Evolutionary conservation across 805 yeast genomes (phyloP).

Genomic region (Saccharomycopsis sp.): DNA sequence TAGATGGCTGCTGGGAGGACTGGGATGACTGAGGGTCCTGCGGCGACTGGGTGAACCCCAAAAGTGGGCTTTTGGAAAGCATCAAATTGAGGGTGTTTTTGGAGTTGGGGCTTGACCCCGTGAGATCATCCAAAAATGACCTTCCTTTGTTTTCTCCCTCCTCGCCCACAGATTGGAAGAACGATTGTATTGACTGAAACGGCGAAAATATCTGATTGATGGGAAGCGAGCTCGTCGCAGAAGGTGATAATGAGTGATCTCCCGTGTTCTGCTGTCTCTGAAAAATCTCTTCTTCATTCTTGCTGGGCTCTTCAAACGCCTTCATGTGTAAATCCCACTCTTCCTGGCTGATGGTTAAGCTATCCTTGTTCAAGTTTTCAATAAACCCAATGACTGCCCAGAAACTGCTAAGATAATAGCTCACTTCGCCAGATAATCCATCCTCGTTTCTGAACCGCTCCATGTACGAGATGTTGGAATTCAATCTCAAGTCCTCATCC

Average conservation of each 20-base stretch:
- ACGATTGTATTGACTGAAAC: conserved; percentile 18
- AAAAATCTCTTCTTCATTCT: conserved; percentile 7
- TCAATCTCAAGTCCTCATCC: conserved; percentile 29
- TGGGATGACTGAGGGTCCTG: no score
- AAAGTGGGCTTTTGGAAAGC: no score
- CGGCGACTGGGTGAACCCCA: no score
- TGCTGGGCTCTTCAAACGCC: conserved; percentile 27
- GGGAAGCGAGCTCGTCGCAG: conserved; percentile 1
- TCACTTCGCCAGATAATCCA: conserved; percentile 77
- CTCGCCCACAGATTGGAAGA: conserved; percentile 10
- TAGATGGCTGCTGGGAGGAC: no score
- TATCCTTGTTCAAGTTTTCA: conserved; percentile 45
- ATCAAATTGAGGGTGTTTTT: no score
- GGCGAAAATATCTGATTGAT: conserved; percentile 16
- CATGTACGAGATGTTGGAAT: conserved; percentile 75
- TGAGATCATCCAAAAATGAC: conserved; percentile 1
- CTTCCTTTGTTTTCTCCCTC: conserved; percentile 1
- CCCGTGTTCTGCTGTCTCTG: not conserved
- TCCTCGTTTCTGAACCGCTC: conserved; percentile 73
- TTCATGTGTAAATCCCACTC: conserved; percentile 47
- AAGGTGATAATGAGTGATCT: conserved; percentile 1
- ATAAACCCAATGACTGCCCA: conserved; percentile 84
- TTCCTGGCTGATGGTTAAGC: conserved; percentile 51
- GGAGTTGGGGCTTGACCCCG: conserved; percentile 4
- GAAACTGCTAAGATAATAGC: conserved; percentile 83